Evolutionary conservation across 169 alveolate species (phyloP).

Genomic region (Plasmodium yoelii): DNA sequence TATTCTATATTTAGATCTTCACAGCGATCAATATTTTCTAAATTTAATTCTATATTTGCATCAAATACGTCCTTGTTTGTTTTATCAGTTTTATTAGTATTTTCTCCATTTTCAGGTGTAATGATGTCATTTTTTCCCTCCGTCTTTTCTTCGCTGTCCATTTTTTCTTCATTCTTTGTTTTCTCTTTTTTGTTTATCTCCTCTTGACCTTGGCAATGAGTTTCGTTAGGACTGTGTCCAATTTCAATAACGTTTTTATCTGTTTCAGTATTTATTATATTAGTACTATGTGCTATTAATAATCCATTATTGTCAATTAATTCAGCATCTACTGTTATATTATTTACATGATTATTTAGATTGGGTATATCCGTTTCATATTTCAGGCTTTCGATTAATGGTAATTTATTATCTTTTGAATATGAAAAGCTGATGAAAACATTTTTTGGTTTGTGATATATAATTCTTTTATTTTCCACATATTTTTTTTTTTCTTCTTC

Average conservation of each 20-base stretch:
- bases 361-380: conserved; percentile 27
- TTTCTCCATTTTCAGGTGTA: conserved; percentile 6
- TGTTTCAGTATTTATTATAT: not conserved
- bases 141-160: conserved; percentile 1
- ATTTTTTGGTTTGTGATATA: conserved; percentile 55
- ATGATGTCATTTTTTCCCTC: conserved; percentile 3
- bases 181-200: conserved; percentile 7
- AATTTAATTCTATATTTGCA: not conserved
- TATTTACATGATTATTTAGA: not conserved
- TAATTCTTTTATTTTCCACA: conserved; percentile 35
- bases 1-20: conserved; percentile 75
- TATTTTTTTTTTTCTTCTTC: conserved; percentile 78
- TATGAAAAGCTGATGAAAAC: conserved; percentile 70
- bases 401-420: conserved; percentile 47
- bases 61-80: not conserved
- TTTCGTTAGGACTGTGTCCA: not conserved
- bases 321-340: not conserved
- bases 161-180: conserved; percentile 26
- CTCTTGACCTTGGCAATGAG: not conserved
- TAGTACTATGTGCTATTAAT: not conserved
- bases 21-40: conserved; percentile 54
- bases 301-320: not conserved
- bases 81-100: not conserved
- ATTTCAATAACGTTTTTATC: not conserved
- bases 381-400: conserved; percentile 49